phyloP scores from a whole-genome alignment of 2,329 filamentous ascomycete species.

The Cytospora piceae region DNA sequence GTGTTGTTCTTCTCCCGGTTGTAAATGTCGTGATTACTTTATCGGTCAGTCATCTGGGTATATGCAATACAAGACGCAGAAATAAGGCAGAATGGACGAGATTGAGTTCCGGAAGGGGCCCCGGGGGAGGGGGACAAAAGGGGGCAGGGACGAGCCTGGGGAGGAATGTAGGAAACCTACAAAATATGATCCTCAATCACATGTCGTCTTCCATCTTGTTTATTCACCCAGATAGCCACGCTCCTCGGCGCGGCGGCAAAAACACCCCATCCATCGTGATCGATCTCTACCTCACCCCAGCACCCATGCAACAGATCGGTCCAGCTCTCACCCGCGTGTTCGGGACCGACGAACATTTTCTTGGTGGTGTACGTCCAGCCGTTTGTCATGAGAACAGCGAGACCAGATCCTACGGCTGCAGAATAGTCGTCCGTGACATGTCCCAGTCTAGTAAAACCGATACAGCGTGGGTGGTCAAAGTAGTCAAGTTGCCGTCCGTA shows the following conservation, averaged over 20 bases:
- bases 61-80: background rate
- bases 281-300: conserved; percentile 60
- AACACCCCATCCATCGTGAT: conserved; percentile 58
- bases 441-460: conserved; percentile 60
- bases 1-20: background rate
- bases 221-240: conserved; percentile 65
- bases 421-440: conserved; percentile 42
- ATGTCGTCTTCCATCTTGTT: conserved; percentile 23
- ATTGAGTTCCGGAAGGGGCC: conserved; percentile 16
- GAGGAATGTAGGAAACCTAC: too few relatives aligned
- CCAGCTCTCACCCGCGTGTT: conserved; percentile 64
- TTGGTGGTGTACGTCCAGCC: conserved; percentile 51
- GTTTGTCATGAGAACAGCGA: conserved; percentile 62
- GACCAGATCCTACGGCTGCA: conserved; percentile 53
- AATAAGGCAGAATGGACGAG: background rate
- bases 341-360: conserved; percentile 63
- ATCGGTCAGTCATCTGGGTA: background rate
- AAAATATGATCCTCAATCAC: conserved; percentile 21
- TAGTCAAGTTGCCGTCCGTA: conserved; percentile 69
- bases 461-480: conserved; percentile 61
- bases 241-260: conserved; percentile 60
- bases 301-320: conserved; percentile 63
- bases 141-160: too few relatives aligned
- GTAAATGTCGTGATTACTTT: conserved; percentile 26
- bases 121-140: background rate